Evolutionary conservation across 108 stramenopile genomes (phyloP).

Genomic region (Epipyxis sp.): DNA sequence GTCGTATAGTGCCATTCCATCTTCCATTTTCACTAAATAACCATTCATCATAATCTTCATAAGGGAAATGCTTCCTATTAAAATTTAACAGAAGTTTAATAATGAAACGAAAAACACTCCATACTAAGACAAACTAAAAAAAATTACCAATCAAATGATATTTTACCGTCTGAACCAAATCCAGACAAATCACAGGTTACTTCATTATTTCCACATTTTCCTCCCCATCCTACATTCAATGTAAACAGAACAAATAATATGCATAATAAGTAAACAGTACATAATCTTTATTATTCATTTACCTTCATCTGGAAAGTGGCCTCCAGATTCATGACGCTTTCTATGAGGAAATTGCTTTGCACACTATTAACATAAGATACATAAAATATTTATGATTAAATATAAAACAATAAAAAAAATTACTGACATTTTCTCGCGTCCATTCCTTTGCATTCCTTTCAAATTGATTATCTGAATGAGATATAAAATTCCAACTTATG

Average conservation of each 20-base stretch:
- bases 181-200: constrained; percentile 21
- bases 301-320: constrained; percentile 19
- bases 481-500: too few relatives aligned
- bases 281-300: neutral
- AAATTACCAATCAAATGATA: constrained; percentile 21
- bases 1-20: constrained; percentile 5
- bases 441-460: neutral
- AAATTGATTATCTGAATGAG: neutral
- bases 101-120: neutral
- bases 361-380: neutral
- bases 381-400: neutral
- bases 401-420: neutral
- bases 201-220: constrained; percentile 17
- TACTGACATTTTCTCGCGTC: neutral
- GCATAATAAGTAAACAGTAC: neutral
- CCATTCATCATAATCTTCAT: constrained; percentile 27
- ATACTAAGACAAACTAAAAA: too few relatives aligned
- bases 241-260: neutral
- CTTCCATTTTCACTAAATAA: constrained; percentile 7
- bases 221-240: neutral
- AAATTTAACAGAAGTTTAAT: neutral
- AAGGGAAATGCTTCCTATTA: constrained; percentile 20
- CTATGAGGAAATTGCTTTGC: neutral
- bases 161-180: neutral
- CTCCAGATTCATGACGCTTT: neutral